A percentile compares a stretch with the other conserved stretches of the same genome.
These are phyloP conservation scores for Xerocomellus amylosporus DNA, from an alignment of 768 basidiomycete species.

Conservation along the genomic window DNA sequence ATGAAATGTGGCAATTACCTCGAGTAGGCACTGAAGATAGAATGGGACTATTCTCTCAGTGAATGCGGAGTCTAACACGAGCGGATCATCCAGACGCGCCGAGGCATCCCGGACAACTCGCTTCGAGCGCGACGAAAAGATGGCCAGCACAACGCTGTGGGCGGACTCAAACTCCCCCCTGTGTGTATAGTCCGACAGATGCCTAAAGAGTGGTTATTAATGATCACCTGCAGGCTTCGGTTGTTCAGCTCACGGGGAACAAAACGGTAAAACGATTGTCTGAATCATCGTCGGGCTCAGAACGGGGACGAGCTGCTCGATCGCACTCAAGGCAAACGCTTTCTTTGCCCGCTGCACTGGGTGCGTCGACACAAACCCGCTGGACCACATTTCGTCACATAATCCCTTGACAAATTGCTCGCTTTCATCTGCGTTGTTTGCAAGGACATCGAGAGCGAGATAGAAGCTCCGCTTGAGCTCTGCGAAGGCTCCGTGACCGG, in stretches of 20 bases:
- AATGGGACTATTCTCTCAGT: slow-evolving; percentile 65
- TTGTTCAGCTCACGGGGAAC: slow-evolving; percentile 55
- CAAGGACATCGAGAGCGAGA: slow-evolving; percentile 71
- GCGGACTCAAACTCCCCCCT: slow-evolving; percentile 84
- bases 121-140: slow-evolving; percentile 63
- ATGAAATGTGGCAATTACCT: slow-evolving; percentile 44
- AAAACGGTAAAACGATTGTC: slow-evolving; percentile 55
- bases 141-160: slow-evolving; percentile 77
- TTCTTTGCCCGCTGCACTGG: slow-evolving; percentile 35
- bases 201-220: slow-evolving; percentile 37
- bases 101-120: slow-evolving; percentile 17
- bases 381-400: slow-evolving; percentile 30
- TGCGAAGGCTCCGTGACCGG: slow-evolving; percentile 52
- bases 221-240: neutral
- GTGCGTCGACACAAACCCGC: slow-evolving; percentile 22
- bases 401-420: slow-evolving; percentile 40
- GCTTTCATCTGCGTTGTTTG: slow-evolving; percentile 37
- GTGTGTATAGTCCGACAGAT: slow-evolving; percentile 53
- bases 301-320: slow-evolving; percentile 74
- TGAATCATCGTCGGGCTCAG: slow-evolving; percentile 53
- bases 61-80: slow-evolving; percentile 35
- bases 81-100: slow-evolving; percentile 6
- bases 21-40: slow-evolving; percentile 68
- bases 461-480: slow-evolving; percentile 77
- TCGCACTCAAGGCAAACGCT: slow-evolving; percentile 68